Percentiles rank a stretch among this genome's conserved stretches.
Conservation (phyloP, 345 rosid species). For the Reutealis trisperma region DNA sequence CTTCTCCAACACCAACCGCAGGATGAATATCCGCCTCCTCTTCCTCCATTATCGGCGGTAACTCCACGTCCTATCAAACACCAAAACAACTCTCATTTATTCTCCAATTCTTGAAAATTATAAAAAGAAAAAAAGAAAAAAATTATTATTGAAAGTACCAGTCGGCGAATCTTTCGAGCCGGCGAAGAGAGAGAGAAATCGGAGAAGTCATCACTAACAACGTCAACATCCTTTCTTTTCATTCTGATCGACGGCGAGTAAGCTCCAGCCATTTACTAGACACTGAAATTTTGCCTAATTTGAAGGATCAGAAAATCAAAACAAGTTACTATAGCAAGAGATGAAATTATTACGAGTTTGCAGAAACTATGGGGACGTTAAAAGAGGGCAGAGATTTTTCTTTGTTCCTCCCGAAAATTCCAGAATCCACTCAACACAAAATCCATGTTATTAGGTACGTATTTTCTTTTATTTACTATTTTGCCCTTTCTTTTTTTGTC, state of each 20-base stretch:
- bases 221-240: conserved; percentile 62
- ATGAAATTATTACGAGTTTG: too few relatives aligned
- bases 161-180: conserved; percentile 73
- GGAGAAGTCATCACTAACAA: conserved; percentile 69
- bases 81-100: not conserved
- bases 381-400: not conserved
- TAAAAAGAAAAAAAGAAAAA: not conserved
- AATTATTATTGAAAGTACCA: conserved; percentile 32
- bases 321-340: too few relatives aligned
- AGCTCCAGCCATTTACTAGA: not conserved
- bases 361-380: not conserved
- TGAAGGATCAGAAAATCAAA: not conserved
- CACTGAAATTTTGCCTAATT: too few relatives aligned
- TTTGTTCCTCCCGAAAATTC: not conserved
- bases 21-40: conserved; percentile 42
- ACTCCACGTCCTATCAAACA: conserved; percentile 44
- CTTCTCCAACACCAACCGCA: not conserved
- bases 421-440: not conserved
- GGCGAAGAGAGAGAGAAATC: conserved; percentile 83
- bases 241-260: conserved; percentile 37
- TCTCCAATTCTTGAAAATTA: not conserved
- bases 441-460: too few relatives aligned
- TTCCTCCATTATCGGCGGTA: conserved; percentile 63
- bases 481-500: not conserved
- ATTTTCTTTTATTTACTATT: not conserved